These are phyloP conservation scores for Dendrobium huoshanense DNA, from an alignment of 106 monocot species.

Conservation along the genomic window DNA sequence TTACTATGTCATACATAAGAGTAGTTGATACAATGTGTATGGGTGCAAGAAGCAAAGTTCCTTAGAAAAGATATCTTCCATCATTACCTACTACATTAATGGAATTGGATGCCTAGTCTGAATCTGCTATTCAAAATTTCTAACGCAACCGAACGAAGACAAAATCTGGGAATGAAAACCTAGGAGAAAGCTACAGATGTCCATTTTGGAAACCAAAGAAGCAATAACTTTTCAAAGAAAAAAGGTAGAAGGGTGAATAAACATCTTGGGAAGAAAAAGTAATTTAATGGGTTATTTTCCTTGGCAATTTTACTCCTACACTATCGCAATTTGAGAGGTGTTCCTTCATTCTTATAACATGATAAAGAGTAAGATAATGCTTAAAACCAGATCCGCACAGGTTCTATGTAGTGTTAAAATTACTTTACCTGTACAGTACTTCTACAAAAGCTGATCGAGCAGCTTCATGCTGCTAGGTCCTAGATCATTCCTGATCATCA, in stretches of 20 bases:
- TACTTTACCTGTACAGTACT: constrained; percentile 30
- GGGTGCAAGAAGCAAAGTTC: too few species aligned
- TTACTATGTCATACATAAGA: too few species aligned
- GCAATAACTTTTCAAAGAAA: not conserved
- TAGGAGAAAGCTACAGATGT: not conserved
- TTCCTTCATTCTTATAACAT: not conserved
- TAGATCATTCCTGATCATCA: constrained; percentile 21
- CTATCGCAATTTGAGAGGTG: not conserved
- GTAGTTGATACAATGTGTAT: too few species aligned
- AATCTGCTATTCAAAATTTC: not conserved
- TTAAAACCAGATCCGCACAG: not conserved
- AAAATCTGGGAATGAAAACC: not conserved
- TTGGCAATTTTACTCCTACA: not conserved
- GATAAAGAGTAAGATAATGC: not conserved
- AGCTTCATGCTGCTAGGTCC: constrained; percentile 1
- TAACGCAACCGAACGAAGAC: not conserved
- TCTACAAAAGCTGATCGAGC: constrained; percentile 4
- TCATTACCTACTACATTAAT: not conserved
- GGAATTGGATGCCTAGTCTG: not conserved
- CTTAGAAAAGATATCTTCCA: not conserved
- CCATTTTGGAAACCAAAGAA: not conserved
- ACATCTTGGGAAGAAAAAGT: not conserved
- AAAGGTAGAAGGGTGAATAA: not conserved
- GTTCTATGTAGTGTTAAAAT: not conserved
- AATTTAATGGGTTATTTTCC: not conserved